A percentile compares a stretch with the other conserved stretches of the same genome.
phyloP scores from a whole-genome alignment of 2,329 filamentous ascomycete genomes.

The Claviceps sp. region DNA sequence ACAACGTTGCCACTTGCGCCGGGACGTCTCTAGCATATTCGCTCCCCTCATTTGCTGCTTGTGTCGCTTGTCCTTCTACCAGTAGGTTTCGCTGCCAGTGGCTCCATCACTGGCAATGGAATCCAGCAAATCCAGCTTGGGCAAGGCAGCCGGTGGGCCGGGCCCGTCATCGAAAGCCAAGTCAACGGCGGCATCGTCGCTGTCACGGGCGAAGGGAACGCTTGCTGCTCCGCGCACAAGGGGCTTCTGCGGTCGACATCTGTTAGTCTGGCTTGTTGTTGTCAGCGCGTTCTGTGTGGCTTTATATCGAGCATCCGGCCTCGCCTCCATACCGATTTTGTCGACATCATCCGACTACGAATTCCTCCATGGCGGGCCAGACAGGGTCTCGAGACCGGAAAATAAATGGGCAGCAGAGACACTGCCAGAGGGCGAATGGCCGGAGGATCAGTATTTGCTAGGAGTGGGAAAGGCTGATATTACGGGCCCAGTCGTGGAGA shows the following conservation, averaged over 20 bases:
- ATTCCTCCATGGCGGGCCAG: constrained; percentile 1
- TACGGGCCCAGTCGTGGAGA: constrained; percentile 66
- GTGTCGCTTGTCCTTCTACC: neutral
- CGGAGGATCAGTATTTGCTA: constrained; percentile 26
- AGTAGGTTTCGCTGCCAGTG: neutral
- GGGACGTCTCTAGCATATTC: neutral
- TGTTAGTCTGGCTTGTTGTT: constrained; percentile 7
- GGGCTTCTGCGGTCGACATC: constrained; percentile 3
- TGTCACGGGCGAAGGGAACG: neutral
- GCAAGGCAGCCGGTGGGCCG: neutral
- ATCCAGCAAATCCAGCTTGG: neutral
- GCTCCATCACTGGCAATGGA: constrained; percentile 3
- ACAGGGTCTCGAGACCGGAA: constrained; percentile 1
- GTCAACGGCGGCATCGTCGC: neutral
- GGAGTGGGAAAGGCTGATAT: constrained; percentile 42
- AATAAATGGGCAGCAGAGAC: constrained; percentile 8
- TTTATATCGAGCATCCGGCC: constrained; percentile 8
- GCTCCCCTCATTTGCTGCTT: neutral
- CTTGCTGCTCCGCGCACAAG: neutral
- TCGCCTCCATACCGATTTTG: constrained; percentile 7
- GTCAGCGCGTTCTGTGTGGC: constrained; percentile 7
- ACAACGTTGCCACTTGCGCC: neutral
- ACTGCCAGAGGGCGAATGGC: constrained; percentile 7
- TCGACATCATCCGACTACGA: constrained; percentile 6
- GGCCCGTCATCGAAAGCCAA: constrained; percentile 1